Evolutionary conservation across 2,329 filamentous ascomycete species (phyloP), one percentile per base, ranked within the genome.

Genomic region (Ustulina deusta): DNA sequence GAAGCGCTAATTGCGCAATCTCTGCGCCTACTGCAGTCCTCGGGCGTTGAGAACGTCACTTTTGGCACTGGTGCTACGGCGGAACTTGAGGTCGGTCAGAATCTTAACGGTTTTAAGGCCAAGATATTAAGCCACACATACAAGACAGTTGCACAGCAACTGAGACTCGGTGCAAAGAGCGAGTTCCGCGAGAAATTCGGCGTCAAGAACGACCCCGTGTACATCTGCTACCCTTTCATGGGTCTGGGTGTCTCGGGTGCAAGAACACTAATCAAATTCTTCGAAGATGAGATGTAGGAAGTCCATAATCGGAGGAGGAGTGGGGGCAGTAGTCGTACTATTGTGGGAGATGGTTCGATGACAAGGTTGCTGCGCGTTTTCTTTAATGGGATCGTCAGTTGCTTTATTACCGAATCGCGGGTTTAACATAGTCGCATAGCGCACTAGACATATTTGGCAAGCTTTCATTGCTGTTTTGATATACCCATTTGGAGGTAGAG

Each of bases 111-210:
- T 46, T 84, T 93, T 58, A 90, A 93, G 72, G 91, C 94, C 68
- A 93, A 90, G 82, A 90, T 97, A 78, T 83, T 97, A 64, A 90
- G 90, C 74, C 91, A 90, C 74, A 94, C 93, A 0, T 97, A 97
- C 82, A 89, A 91, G 73, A 89, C 92, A 3, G 76, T 78, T 27
- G 74, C 75, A 15, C 71, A 76, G 57, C 73, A 75, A 52, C 65
- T 78, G 3, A 73, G 57, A 27, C 67, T 79, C 82, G 82, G 97
- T 55, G 91, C 93, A 48, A 92, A 92, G 75, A 93, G 94, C 61
- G 93, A 94, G 78, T 97, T 97, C 83, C 86, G 94, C 68, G 91
- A 93, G 82, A 97, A 97, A 85, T 89, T 97, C 78, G 94, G 94
- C 61, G 92, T 92, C 4, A 83, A 89, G 65, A 93, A 94, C 68